Evolutionary conservation across 1,284 basidiomycete species (phyloP).

Genomic region (Ceratorhiza oryzae-sativae): DNA sequence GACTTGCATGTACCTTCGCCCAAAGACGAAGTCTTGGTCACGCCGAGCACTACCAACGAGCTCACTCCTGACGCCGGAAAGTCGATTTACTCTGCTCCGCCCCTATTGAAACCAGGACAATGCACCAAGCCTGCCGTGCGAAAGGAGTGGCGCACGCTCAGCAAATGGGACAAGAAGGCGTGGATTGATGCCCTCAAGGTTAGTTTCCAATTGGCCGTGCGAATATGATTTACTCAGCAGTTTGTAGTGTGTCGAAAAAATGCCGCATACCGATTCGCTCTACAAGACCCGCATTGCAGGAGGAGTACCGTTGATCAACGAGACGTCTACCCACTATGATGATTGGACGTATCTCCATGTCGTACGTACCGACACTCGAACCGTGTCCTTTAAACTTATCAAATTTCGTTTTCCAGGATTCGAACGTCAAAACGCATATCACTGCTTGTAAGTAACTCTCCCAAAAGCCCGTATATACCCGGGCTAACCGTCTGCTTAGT

Average conservation of each 20-base stretch:
- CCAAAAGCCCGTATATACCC: not conserved
- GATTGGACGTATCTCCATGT: constrained; percentile 18
- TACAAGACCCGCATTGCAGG: constrained; percentile 28
- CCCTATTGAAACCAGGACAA: not conserved
- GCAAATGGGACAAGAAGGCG: constrained; percentile 23
- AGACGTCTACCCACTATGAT: constrained; percentile 18
- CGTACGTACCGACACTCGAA: not conserved
- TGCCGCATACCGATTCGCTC: constrained; percentile 13
- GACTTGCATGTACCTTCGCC: constrained; percentile 5
- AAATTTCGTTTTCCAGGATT: not conserved
- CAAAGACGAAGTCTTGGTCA: not conserved
- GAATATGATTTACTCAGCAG: not conserved
- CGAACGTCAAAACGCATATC: constrained; percentile 19
- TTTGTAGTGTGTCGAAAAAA: constrained; percentile 11
- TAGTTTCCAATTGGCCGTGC: not conserved
- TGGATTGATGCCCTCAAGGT: constrained; percentile 36
- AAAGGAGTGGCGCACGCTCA: constrained; percentile 17
- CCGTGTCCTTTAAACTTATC: not conserved
- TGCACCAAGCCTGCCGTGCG: constrained; percentile 24
- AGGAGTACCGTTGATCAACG: not conserved
- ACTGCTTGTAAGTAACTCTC: not conserved
- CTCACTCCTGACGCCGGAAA: constrained; percentile 16
- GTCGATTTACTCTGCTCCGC: constrained; percentile 12
- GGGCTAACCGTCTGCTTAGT: too few species aligned
- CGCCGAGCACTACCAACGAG: not conserved